phyloP scores from a whole-genome alignment of 768 basidiomycete species.

The Russula ochroleuca region DNA sequence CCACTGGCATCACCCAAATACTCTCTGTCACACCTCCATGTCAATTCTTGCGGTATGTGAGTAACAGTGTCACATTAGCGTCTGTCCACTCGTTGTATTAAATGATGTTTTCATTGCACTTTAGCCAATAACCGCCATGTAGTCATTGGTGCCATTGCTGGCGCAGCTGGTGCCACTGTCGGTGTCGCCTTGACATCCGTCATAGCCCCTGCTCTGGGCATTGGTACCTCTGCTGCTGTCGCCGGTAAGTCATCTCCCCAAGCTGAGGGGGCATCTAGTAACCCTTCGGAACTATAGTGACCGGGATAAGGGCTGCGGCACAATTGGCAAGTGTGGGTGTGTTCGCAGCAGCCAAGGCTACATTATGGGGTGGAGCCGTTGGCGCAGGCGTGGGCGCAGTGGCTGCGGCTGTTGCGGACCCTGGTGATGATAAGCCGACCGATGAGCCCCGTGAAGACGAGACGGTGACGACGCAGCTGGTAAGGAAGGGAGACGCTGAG shows the following conservation, averaged over 20 bases:
- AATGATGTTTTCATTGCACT: too few relatives aligned
- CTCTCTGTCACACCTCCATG: too few relatives aligned
- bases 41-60: too few relatives aligned
- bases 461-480: too few relatives aligned
- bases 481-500: too few relatives aligned
- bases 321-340: slow-evolving; percentile 5
- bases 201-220: background rate
- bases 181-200: background rate
- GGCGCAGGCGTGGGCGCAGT: background rate
- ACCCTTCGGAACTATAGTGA: background rate
- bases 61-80: too few relatives aligned
- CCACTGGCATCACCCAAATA: too few relatives aligned
- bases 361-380: slow-evolving; percentile 4
- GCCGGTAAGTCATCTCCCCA: background rate
- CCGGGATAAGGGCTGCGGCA: background rate
- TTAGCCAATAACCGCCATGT: too few relatives aligned
- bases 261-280: too few relatives aligned
- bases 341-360: slow-evolving; percentile 6
- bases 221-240: slow-evolving; percentile 3
- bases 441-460: too few relatives aligned
- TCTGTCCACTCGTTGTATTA: too few relatives aligned
- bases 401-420: background rate
- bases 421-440: too few relatives aligned
- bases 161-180: background rate
- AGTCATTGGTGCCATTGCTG: background rate